Evolutionary conservation across 2,329 filamentous ascomycete species (phyloP).

Genomic region (Apiospora saccharicola): DNA sequence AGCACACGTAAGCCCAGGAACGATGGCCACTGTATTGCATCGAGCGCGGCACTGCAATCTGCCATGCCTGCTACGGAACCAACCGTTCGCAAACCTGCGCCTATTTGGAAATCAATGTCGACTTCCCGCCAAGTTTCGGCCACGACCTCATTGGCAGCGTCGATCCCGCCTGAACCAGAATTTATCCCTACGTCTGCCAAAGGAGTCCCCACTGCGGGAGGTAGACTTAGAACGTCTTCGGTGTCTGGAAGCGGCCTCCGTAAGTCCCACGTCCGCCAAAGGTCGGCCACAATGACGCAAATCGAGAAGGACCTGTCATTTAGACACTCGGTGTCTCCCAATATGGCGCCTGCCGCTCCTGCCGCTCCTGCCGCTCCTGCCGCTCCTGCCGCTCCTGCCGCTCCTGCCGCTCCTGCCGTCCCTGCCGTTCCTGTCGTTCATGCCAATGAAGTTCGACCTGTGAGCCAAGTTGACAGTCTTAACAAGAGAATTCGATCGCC

Average conservation of each 20-base stretch:
- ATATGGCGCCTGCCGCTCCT: slow-evolving; percentile 10
- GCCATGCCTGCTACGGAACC: slow-evolving; percentile 42
- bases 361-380: too few species aligned
- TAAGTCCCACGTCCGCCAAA: slow-evolving; percentile 12
- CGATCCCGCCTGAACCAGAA: slow-evolving; percentile 20
- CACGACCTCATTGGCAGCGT: background rate
- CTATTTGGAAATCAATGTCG: slow-evolving; percentile 28
- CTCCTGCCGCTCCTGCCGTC: background rate
- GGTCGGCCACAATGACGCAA: slow-evolving; percentile 42
- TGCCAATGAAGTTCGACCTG: background rate
- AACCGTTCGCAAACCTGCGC: slow-evolving; percentile 43
- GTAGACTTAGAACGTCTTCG: background rate
- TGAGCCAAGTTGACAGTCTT: background rate
- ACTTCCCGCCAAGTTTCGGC: background rate
- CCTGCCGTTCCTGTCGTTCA: too few species aligned
- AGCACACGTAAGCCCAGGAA: background rate
- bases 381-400: background rate
- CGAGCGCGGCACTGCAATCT: background rate
- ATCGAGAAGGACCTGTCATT: slow-evolving; percentile 37
- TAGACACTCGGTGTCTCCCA: slow-evolving; percentile 29
- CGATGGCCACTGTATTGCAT: background rate
- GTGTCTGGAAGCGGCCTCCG: background rate
- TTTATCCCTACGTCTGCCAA: background rate
- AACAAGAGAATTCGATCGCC: slow-evolving; percentile 42
- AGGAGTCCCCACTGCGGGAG: background rate